Base-by-base conservation (phyloP, 306 rosid species). In the Ceratonia siliqua region DNA sequence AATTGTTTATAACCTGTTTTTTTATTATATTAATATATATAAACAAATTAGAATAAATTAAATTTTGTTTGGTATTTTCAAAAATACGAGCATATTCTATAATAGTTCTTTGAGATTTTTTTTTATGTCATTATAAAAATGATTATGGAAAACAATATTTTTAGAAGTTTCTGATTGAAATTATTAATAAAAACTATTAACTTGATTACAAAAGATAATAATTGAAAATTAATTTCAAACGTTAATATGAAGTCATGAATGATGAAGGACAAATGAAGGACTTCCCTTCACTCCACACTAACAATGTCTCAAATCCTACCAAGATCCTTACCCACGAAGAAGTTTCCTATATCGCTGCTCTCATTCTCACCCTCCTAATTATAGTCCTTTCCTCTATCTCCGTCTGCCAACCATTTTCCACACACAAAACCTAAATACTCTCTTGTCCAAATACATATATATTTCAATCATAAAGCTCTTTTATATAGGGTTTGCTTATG, bases 231-330 rank as follows among this genome's bases (percentile, higher is more conserved):
- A 9, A 20, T 59, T 30, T 21, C 15, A 21, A 36, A 49, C 59
- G 25, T 48, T 35, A 32, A 62, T 35, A 22, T 36, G 15, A 62
- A 62, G 25, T 6, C 39, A 68, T 55, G 13, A 49, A 62, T 62
- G 61, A 49, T 41, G 13, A 35, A 74, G 42, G 79, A 63, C 68
- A 35, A 63, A 63, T 1, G 1, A 8, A 13, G 21, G 75, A 39
- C 57, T 55, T 62, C 41, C 25, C 17, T 4, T 38, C 17, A 25
- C 25, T 28, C 46, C 70, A 42, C 63, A 15, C 64, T 13, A 64
- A 61, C 53, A 62, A 68, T 80, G 81, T 68, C 72, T 64, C 62
- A 69, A 72, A 78, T 56, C 75, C 43, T 43, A 38, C 70, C 66
- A 42, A 18, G 46, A 30, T 36, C 57, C 49, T 66, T 56, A 71